Evolutionary conservation across 371 early-diverging fungal species (phyloP).

Genomic region (Apophysomyces variabilis): DNA sequence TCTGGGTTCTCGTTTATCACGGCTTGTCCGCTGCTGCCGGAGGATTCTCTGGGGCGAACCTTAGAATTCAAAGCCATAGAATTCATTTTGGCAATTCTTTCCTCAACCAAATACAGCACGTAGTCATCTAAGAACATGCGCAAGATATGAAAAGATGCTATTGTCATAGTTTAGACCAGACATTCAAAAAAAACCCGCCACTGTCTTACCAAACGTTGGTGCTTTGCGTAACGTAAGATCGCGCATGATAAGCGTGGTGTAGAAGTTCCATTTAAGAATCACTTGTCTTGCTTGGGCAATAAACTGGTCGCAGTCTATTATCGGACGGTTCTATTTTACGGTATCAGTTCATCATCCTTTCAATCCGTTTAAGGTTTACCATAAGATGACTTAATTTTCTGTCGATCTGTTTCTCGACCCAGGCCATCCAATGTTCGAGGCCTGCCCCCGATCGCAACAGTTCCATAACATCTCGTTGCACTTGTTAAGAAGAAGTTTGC

Average conservation of each 20-base stretch:
- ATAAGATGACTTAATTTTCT: constrained; percentile 33
- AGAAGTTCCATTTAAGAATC: constrained; percentile 60
- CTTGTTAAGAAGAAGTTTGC: constrained; percentile 19
- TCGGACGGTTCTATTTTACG: neutral
- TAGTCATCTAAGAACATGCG: constrained; percentile 60
- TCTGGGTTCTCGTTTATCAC: neutral
- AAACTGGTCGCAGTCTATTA: constrained; percentile 34
- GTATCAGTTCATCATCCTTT: neutral
- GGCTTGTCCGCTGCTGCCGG: neutral
- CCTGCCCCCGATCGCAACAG: constrained; percentile 31
- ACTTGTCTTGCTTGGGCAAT: constrained; percentile 54
- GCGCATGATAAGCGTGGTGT: constrained; percentile 44
- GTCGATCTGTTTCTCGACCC: constrained; percentile 46
- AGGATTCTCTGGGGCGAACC: neutral
- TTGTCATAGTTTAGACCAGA: neutral
- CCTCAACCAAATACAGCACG: constrained; percentile 55
- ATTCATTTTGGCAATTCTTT: constrained; percentile 47
- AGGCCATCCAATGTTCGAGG: constrained; percentile 54
- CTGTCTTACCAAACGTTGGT: constrained; percentile 40
- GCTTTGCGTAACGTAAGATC: constrained; percentile 49
- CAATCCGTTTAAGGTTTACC: constrained; percentile 20
- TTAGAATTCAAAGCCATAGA: constrained; percentile 16
- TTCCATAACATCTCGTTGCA: constrained; percentile 40
- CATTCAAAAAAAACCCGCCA: constrained; percentile 25
- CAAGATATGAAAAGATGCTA: constrained; percentile 49